phyloP scores from a whole-genome alignment of 2,329 filamentous ascomycete species.

The Beauveria asiatica region DNA sequence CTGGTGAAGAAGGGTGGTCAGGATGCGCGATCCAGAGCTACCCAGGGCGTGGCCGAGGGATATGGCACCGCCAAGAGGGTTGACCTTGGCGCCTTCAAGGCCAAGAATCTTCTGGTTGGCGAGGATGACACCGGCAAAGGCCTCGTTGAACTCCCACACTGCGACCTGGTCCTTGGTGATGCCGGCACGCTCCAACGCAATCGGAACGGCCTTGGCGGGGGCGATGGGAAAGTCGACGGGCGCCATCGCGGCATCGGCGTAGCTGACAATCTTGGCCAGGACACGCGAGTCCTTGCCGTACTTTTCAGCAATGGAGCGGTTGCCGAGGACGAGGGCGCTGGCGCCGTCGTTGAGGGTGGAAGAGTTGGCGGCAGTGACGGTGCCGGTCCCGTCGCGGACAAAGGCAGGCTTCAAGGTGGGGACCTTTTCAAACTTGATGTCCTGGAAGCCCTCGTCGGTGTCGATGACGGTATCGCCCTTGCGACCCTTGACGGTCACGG shows the following conservation, averaged over 20 bases:
- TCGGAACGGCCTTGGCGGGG: conserved; percentile 82
- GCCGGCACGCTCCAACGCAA: conserved; percentile 80
- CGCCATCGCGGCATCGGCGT: conserved; percentile 84
- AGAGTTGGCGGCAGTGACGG: conserved; percentile 89
- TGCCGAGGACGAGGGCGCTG: conserved; percentile 78
- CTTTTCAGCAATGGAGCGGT: conserved; percentile 68
- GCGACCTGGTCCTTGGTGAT: conserved; percentile 88
- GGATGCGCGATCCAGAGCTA: conserved; percentile 84
- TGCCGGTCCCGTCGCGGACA: conserved; percentile 73
- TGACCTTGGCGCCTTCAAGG: conserved; percentile 70
- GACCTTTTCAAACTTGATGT: conserved; percentile 80
- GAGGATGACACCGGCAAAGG: conserved; percentile 90
- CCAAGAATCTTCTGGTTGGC: conserved; percentile 90
- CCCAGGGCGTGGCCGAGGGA: conserved; percentile 86
- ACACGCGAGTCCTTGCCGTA: conserved; percentile 72
- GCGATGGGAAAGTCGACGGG: conserved; percentile 92
- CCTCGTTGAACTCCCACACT: conserved; percentile 98
- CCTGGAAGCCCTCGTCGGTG: conserved; percentile 82
- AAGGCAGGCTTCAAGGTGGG: conserved; percentile 86
- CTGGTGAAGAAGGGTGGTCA: conserved; percentile 86
- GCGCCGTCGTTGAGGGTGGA: conserved; percentile 94
- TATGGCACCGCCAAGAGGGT: conserved; percentile 84
- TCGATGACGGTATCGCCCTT: conserved; percentile 76
- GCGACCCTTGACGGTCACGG: conserved; percentile 74
- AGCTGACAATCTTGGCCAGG: conserved; percentile 76